Evolutionary conservation across 2,329 filamentous ascomycete genomes (phyloP).

Genomic region (Seiridium cupressi): DNA sequence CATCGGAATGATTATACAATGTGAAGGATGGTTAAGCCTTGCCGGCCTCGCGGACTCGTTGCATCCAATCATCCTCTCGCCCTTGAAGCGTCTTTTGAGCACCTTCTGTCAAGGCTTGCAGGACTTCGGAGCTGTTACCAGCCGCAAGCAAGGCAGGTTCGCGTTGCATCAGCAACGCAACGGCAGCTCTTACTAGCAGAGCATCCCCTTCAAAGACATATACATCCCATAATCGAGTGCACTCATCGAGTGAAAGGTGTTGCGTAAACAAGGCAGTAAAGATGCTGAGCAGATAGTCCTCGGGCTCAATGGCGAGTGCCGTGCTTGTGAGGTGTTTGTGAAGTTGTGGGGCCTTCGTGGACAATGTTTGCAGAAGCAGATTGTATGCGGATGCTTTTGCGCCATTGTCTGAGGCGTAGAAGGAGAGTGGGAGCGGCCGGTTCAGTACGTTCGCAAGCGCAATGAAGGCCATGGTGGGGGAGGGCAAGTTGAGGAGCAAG

Average conservation of each 20-base stretch:
- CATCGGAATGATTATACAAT: neutral
- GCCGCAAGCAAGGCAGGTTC: conserved; percentile 52
- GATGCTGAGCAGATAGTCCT: conserved; percentile 56
- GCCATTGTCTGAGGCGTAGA: conserved; percentile 68
- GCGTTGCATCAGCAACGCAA: conserved; percentile 60
- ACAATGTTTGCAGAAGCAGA: conserved; percentile 65
- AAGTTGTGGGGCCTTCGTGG: conserved; percentile 62
- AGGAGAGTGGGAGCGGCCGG: conserved; percentile 70
- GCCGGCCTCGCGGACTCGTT: conserved; percentile 19
- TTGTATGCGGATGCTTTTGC: conserved; percentile 69
- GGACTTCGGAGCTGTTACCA: conserved; percentile 42
- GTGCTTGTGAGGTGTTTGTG: conserved; percentile 61
- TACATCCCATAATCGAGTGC: conserved; percentile 74
- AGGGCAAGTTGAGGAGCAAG: conserved; percentile 68
- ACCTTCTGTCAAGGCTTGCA: conserved; percentile 31
- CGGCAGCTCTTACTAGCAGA: conserved; percentile 67
- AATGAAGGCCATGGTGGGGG: conserved; percentile 64
- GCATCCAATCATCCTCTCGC: conserved; percentile 25
- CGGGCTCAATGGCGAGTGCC: conserved; percentile 42
- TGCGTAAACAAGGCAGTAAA: conserved; percentile 65
- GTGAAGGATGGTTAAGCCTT: conserved; percentile 12
- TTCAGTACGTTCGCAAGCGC: conserved; percentile 76
- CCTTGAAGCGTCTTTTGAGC: conserved; percentile 16
- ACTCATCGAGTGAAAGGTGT: conserved; percentile 65
- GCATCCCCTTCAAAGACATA: conserved; percentile 80